Evolutionary conservation across 2,329 filamentous ascomycete genomes (phyloP), one percentile per base, ranked within the genome.

Genomic region (Aspergillus niger): DNA sequence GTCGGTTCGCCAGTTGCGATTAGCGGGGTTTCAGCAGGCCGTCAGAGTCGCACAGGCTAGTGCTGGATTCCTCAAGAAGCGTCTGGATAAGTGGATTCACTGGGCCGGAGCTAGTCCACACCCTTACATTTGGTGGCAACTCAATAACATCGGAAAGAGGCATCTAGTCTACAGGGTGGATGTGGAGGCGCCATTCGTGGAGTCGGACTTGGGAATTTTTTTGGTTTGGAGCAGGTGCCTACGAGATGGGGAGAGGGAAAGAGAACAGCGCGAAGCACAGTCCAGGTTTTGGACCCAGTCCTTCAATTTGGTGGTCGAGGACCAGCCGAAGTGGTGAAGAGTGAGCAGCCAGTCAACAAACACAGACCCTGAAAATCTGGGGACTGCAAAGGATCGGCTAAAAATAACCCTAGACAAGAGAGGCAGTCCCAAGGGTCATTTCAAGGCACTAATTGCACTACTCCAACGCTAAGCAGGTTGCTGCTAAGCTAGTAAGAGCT

Each of bases 291-390:
- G 13, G 20, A 24, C 22, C 20, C 8, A 22, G 17, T 11, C 41
- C 20, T 24, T 20, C 41, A 44, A 24, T 24, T 44, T 17, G 13
- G 5, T 44, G 3, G 4, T 44, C 41, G 3, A 22, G 41, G 8
- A 11, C 41, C 4, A 13, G n/a, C 7, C 6, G 8, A 10, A 44
- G 41, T 11, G 22, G 41, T 13, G 17, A 44, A 22, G 22, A 24
- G 20, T 13, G 8, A 43, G 8, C 8, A 43, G 39, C n/a, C 39
- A 43, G 39, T 17, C 15, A 17, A 17, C 17, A 11, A 22, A 22
- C 41, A 5, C 52, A 55, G 52, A 55, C 53, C 53, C 53, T 55
- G 53, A 47, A 55, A 55, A 55, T 55, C 53, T 55, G 53, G 53
- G 53, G 53, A 55, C 53, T 55, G 22, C 39, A 44, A 38, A 43